Evolutionary conservation across 2,329 filamentous ascomycete genomes (phyloP).

Genomic region (Aspergillus ochraceus): DNA sequence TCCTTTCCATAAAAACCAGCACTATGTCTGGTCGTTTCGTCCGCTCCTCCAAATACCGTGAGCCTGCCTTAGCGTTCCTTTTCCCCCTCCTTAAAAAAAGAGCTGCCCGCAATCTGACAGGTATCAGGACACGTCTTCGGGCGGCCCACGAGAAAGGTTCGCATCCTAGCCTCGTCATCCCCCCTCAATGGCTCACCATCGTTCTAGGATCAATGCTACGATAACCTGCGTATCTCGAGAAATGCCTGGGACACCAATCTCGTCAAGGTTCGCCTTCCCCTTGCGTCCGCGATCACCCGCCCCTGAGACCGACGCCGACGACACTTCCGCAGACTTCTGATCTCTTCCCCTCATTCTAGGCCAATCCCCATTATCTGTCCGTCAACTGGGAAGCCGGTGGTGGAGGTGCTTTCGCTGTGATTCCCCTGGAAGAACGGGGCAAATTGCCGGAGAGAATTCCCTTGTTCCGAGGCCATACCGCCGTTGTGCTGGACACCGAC

Average conservation of each 20-base stretch:
- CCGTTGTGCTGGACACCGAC: slow-evolving; percentile 93
- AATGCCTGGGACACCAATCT: slow-evolving; percentile 99
- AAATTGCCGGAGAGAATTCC: slow-evolving; percentile 91
- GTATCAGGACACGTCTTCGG: slow-evolving; percentile 92
- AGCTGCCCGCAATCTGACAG: slow-evolving; percentile 30
- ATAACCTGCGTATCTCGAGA: slow-evolving; percentile 93
- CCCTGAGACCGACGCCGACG: slow-evolving; percentile 20
- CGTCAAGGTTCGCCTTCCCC: slow-evolving; percentile 72
- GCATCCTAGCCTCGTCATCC: slow-evolving; percentile 2
- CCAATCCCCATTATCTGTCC: slow-evolving; percentile 90
- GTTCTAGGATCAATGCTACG: slow-evolving; percentile 85
- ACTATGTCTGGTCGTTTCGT: slow-evolving; percentile 71
- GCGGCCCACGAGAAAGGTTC: slow-evolving; percentile 81
- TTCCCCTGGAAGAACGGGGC: slow-evolving; percentile 84
- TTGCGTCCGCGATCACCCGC: slow-evolving; percentile 17
- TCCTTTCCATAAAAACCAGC: slow-evolving; percentile 11
- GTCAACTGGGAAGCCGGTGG: slow-evolving; percentile 99
- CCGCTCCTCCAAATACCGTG: slow-evolving; percentile 72
- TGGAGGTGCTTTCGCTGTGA: slow-evolving; percentile 94
- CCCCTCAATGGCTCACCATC: slow-evolving; percentile 7
- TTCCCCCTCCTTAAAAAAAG: slow-evolving; percentile 11
- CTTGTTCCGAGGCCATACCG: slow-evolving; percentile 93
- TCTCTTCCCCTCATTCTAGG: slow-evolving; percentile 53
- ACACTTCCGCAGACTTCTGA: slow-evolving; percentile 15
- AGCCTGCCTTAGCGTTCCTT: slow-evolving; percentile 32